These are phyloP conservation scores for Flueggea neowawraea DNA, from an alignment of 441 rosid species.

Conservation along the genomic window DNA sequence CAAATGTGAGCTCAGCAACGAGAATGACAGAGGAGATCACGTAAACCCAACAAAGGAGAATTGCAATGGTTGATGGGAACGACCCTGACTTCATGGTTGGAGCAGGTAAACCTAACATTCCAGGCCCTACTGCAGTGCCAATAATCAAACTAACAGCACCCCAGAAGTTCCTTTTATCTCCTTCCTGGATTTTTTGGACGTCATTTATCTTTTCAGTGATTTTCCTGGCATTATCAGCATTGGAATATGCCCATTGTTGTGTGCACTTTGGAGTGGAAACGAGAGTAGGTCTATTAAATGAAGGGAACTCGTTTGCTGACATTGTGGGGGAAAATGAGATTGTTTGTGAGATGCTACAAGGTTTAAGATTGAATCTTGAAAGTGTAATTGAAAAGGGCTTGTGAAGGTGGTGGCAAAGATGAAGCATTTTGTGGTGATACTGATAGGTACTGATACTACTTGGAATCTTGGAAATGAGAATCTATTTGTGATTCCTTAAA, in stretches of 20 bases:
- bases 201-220: slow-evolving; percentile 15
- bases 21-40: slow-evolving; percentile 82
- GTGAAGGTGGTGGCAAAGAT: slow-evolving; percentile 20
- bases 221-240: slow-evolving; percentile 8
- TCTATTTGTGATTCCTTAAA: background rate
- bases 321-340: slow-evolving; percentile 18
- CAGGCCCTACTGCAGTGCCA: slow-evolving; percentile 95
- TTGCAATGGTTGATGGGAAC: slow-evolving; percentile 56
- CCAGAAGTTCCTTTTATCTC: slow-evolving; percentile 60
- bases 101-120: slow-evolving; percentile 86
- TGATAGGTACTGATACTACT: background rate
- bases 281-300: slow-evolving; percentile 9
- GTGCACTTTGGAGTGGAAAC: slow-evolving; percentile 28
- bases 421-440: slow-evolving; percentile 32
- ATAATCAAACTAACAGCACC: slow-evolving; percentile 88
- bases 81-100: slow-evolving; percentile 85
- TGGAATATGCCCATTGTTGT: slow-evolving; percentile 18
- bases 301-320: slow-evolving; percentile 12
- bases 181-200: slow-evolving; percentile 17
- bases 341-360: slow-evolving; percentile 13
- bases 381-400: slow-evolving; percentile 22
- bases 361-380: slow-evolving; percentile 32
- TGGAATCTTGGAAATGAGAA: background rate
- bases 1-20: slow-evolving; percentile 87
- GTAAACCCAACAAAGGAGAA: slow-evolving; percentile 81